These are phyloP conservation scores for Macroventuria anomochaeta DNA, from an alignment of 2,329 filamentous ascomycete species.

Conservation along the genomic window DNA sequence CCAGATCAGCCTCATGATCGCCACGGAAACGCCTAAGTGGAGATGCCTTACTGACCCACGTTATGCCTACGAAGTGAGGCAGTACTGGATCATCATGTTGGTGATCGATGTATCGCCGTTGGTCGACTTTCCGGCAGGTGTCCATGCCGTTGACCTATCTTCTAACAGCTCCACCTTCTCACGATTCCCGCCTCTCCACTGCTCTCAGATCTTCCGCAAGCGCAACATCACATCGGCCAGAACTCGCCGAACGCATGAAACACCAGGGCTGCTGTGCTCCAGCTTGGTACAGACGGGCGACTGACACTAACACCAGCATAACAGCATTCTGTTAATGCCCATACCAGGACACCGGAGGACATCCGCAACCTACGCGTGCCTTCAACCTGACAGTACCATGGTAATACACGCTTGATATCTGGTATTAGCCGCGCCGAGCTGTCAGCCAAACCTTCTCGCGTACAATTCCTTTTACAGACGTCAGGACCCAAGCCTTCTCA, in stretches of 20 bases:
- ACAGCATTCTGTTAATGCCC: neutral
- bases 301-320: neutral
- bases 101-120: neutral
- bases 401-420: neutral
- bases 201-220: too few relatives aligned
- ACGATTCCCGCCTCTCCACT: slow-evolving; percentile 8
- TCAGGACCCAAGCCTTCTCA: neutral
- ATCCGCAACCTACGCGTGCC: neutral
- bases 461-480: neutral
- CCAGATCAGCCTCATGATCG: slow-evolving; percentile 14
- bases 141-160: slow-evolving; percentile 6
- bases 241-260: slow-evolving; percentile 8
- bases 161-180: neutral
- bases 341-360: neutral
- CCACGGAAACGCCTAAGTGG: slow-evolving; percentile 16
- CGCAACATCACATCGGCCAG: neutral
- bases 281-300: neutral
- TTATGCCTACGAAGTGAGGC: slow-evolving; percentile 16
- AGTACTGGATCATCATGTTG: neutral
- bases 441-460: neutral
- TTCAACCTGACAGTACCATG: neutral
- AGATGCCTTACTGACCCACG: neutral
- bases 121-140: neutral
- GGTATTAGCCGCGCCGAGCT: neutral
- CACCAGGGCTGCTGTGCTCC: neutral